Conservation (phyloP, 805 yeast species). For the Candida hungchunana region DNA sequence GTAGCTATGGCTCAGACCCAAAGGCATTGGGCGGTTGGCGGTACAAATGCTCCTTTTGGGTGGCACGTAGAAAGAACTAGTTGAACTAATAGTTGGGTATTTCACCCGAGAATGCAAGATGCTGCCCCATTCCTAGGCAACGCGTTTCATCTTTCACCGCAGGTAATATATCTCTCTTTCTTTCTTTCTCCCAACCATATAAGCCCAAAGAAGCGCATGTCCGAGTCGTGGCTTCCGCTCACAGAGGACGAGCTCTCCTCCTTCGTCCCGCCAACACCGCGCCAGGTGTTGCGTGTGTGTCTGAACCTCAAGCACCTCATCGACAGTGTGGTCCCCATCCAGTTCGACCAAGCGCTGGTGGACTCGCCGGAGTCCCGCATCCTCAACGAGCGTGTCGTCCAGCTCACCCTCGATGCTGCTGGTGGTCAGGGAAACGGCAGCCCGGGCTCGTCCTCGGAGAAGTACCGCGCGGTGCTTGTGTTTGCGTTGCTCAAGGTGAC, state of each 20-base stretch:
- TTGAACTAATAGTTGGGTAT: not conserved
- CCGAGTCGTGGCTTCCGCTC: constrained; percentile 15
- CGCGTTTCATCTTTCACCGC: not conserved
- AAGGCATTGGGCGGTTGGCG: constrained; percentile 48
- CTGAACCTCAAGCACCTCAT: constrained; percentile 68
- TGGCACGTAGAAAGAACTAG: constrained; percentile 37
- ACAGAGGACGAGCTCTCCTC: constrained; percentile 22
- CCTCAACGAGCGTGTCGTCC: constrained; percentile 53
- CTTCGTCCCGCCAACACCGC: constrained; percentile 45
- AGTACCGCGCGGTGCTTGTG: constrained; percentile 63
- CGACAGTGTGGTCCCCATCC: constrained; percentile 67
- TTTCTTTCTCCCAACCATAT: not conserved
- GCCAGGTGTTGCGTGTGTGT: constrained; percentile 67
- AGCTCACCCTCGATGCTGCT: constrained; percentile 66
- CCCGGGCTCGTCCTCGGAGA: constrained; percentile 48
- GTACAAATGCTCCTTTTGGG: constrained; percentile 69
- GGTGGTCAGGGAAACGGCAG: constrained; percentile 70
- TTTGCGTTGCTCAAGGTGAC: constrained; percentile 74
- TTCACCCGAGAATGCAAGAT: not conserved
- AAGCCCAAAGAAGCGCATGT: too few relatives aligned
- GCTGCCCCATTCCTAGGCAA: not conserved
- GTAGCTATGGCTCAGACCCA: constrained; percentile 51
- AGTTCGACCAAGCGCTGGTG: constrained; percentile 47
- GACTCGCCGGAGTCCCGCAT: constrained; percentile 55
- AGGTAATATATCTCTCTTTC: not conserved